These are phyloP conservation scores for Conticribra guillardii DNA, from an alignment of 108 stramenopile species.

Conservation along the genomic window DNA sequence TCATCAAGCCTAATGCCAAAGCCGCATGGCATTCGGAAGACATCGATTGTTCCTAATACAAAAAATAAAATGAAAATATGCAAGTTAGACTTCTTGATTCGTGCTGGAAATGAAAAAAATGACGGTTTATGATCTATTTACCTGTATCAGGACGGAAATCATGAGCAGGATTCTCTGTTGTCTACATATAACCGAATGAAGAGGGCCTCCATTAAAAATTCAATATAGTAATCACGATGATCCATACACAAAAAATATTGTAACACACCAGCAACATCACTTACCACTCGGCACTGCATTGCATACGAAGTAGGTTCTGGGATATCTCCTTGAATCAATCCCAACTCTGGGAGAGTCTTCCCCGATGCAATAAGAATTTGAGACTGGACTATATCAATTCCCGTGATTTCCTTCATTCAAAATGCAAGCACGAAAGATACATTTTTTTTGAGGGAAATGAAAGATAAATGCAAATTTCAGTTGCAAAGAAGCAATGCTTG, in stretches of 20 bases:
- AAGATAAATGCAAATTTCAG: too few relatives aligned
- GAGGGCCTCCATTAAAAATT: not conserved
- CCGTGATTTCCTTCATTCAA: constrained; percentile 88
- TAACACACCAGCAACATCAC: not conserved
- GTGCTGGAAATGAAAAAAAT: too few relatives aligned
- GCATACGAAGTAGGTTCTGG: constrained; percentile 76
- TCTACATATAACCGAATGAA: constrained; percentile 18
- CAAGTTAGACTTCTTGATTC: too few relatives aligned
- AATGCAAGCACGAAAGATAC: too few relatives aligned
- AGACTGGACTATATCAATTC: constrained; percentile 91
- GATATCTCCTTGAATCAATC: constrained; percentile 73
- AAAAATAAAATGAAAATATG: too few relatives aligned
- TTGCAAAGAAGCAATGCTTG: too few relatives aligned
- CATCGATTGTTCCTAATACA: constrained; percentile 89
- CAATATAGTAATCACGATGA: not conserved
- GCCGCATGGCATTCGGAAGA: constrained; percentile 91
- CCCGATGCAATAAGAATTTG: constrained; percentile 94
- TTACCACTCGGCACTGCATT: constrained; percentile 92
- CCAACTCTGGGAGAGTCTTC: constrained; percentile 78
- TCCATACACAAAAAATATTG: not conserved
- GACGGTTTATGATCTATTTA: too few relatives aligned
- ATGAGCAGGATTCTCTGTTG: constrained; percentile 91
- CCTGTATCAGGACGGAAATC: constrained; percentile 96
- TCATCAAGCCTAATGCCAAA: constrained; percentile 95
- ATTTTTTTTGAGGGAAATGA: too few relatives aligned